Percentiles rank a stretch among this genome's conserved stretches.
phyloP scores from a whole-genome alignment of 306 rosid species.

The Castanopsis chinensis region DNA sequence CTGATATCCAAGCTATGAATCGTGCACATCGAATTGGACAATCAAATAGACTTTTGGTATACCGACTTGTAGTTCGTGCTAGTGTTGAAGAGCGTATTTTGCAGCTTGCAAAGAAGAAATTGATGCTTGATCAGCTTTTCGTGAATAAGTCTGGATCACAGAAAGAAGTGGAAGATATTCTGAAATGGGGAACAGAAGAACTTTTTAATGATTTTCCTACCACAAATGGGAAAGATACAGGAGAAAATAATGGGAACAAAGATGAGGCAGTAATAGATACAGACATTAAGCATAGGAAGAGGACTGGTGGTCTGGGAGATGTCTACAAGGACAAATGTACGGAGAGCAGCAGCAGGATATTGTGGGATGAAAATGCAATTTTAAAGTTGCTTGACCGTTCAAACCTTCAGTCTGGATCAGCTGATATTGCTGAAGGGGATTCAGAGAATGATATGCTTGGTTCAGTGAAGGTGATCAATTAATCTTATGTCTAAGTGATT shows the following conservation, averaged over 20 bases:
- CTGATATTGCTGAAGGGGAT: slow-evolving; percentile 85
- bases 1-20: slow-evolving; percentile 99
- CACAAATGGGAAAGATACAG: slow-evolving; percentile 52
- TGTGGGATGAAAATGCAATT: slow-evolving; percentile 98
- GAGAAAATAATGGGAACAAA: slow-evolving; percentile 67
- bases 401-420: slow-evolving; percentile 72
- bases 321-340: slow-evolving; percentile 94
- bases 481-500: slow-evolving; percentile 23
- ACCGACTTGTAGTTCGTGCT: slow-evolving; percentile 98
- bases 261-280: slow-evolving; percentile 67
- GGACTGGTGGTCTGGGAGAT: slow-evolving; percentile 92
- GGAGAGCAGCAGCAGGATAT: slow-evolving; percentile 67
- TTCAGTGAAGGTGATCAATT: slow-evolving; percentile 77
- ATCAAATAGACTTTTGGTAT: slow-evolving; percentile 93
- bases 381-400: slow-evolving; percentile 92
- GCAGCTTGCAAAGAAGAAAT: slow-evolving; percentile 99
- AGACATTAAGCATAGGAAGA: slow-evolving; percentile 86
- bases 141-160: slow-evolving; percentile 96
- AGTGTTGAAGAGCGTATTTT: slow-evolving; percentile 99
- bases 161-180: slow-evolving; percentile 95
- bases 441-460: slow-evolving; percentile 95
- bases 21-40: slow-evolving; percentile 99
- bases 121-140: slow-evolving; percentile 99
- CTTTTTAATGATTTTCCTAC: slow-evolving; percentile 74
- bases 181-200: slow-evolving; percentile 99